Evolutionary conservation across 306 rosid species (phyloP).

Genomic region (Malus domestica): DNA sequence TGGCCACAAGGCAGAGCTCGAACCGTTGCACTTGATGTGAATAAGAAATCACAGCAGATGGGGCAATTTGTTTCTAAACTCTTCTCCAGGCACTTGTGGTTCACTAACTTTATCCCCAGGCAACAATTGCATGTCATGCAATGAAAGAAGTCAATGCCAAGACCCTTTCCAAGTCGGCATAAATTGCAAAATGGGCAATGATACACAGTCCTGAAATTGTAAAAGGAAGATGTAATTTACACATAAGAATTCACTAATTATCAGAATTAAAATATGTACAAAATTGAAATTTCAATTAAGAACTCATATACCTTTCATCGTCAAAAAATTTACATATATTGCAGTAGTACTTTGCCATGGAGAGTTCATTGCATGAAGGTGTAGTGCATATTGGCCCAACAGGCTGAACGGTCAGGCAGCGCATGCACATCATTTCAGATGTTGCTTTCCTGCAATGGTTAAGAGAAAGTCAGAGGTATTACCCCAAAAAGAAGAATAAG

Average conservation of each 20-base stretch:
- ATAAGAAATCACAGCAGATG: conserved; percentile 88
- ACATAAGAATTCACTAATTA: neutral
- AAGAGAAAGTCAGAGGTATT: conserved; percentile 6
- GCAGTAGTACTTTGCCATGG: conserved; percentile 89
- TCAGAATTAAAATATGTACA: neutral
- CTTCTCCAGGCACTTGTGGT: conserved; percentile 95
- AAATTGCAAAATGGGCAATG: conserved; percentile 99
- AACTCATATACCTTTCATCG: conserved; percentile 70
- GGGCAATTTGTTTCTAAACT: conserved; percentile 96
- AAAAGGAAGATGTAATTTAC: conserved; percentile 6
- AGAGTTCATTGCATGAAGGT: conserved; percentile 78
- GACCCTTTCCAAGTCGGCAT: conserved; percentile 96
- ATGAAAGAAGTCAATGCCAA: conserved; percentile 88
- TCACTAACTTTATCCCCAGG: conserved; percentile 68
- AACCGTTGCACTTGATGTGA: conserved; percentile 94
- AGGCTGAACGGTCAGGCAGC: conserved; percentile 66
- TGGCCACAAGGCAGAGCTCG: conserved; percentile 96
- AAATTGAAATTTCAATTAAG: neutral
- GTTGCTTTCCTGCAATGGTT: conserved; percentile 73
- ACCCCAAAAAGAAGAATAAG: neutral
- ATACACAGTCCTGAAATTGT: conserved; percentile 63
- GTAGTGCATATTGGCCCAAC: conserved; percentile 78
- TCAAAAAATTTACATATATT: conserved; percentile 93
- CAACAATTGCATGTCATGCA: conserved; percentile 99
- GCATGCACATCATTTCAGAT: conserved; percentile 93